A percentile compares a stretch with the other conserved stretches of the same genome.
Evolutionary conservation across 306 rosid species (phyloP).

Genomic region (Bauhinia variegata): DNA sequence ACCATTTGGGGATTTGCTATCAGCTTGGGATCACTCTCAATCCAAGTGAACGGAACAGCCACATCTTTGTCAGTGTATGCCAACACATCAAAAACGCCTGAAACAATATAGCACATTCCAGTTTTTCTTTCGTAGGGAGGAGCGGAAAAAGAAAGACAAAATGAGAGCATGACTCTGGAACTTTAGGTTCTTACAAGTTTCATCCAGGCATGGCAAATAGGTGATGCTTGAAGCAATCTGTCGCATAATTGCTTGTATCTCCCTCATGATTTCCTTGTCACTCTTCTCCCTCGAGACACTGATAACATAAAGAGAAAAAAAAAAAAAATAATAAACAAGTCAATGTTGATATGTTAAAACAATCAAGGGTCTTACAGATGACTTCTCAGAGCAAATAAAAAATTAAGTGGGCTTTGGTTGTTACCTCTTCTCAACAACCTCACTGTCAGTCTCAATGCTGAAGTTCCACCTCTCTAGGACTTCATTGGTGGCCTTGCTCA

Average conservation of each 20-base stretch:
- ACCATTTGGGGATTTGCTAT: slow-evolving; percentile 97
- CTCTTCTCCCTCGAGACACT: slow-evolving; percentile 92
- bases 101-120: slow-evolving; percentile 24
- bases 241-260: slow-evolving; percentile 97
- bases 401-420: background rate
- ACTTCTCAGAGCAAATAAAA: background rate
- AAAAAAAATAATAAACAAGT: background rate
- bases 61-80: slow-evolving; percentile 97
- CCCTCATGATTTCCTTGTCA: slow-evolving; percentile 99
- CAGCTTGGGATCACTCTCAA: slow-evolving; percentile 96
- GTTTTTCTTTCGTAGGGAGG: background rate
- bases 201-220: slow-evolving; percentile 96
- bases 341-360: too few species aligned
- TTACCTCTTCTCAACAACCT: slow-evolving; percentile 87
- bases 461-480: slow-evolving; percentile 98
- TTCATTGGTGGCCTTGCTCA: slow-evolving; percentile 75
- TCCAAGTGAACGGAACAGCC: slow-evolving; percentile 91
- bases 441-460: slow-evolving; percentile 90
- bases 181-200: slow-evolving; percentile 77
- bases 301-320: too few species aligned
- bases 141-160: background rate
- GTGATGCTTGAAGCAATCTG: slow-evolving; percentile 99
- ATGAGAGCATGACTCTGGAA: background rate
- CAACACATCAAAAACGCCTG: slow-evolving; percentile 93
- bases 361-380: too few species aligned